phyloP scores from a whole-genome alignment of 2,329 filamentous ascomycete species.

The Dactylonectria macrodidyma region DNA sequence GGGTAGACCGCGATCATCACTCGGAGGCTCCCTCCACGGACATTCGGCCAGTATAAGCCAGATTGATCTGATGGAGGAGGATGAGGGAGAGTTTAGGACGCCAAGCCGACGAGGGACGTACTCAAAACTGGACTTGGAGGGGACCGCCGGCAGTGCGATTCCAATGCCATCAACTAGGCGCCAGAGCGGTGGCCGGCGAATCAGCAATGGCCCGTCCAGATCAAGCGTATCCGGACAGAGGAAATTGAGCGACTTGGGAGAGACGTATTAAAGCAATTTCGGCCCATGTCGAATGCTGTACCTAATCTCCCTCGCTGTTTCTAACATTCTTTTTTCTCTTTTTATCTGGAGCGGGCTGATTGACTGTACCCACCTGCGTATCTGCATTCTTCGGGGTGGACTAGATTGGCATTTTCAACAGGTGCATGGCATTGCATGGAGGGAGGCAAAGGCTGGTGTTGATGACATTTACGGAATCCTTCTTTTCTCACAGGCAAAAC shows the following conservation, averaged over 20 bases:
- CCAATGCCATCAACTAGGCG: slow-evolving; percentile 62
- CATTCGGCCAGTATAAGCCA: slow-evolving; percentile 72
- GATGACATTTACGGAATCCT: slow-evolving; percentile 49
- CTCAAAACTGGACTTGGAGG: slow-evolving; percentile 63
- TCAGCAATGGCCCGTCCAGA: slow-evolving; percentile 56
- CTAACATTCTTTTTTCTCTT: slow-evolving; percentile 37
- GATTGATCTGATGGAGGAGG: slow-evolving; percentile 64
- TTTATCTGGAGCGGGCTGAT: slow-evolving; percentile 43
- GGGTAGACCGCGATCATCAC: slow-evolving; percentile 79
- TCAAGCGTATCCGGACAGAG: slow-evolving; percentile 53
- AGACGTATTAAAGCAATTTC: slow-evolving; percentile 63
- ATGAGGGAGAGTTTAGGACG: slow-evolving; percentile 61
- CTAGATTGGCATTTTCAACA: slow-evolving; percentile 46
- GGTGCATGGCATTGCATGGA: slow-evolving; percentile 43
- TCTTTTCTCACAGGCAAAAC: slow-evolving; percentile 45
- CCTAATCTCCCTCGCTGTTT: slow-evolving; percentile 30
- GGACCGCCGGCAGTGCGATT: slow-evolving; percentile 59
- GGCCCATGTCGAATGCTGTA: slow-evolving; percentile 18
- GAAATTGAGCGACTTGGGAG: slow-evolving; percentile 66
- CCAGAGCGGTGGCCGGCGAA: slow-evolving; percentile 61
- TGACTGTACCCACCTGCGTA: slow-evolving; percentile 38
- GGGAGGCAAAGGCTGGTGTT: slow-evolving; percentile 48
- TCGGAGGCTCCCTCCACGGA: slow-evolving; percentile 74
- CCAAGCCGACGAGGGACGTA: slow-evolving; percentile 70
- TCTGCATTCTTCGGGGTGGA: slow-evolving; percentile 43